A percentile compares a stretch with the other conserved stretches of the same genome.
Evolutionary conservation across 495 filamentous ascomycete species (phyloP).

Genomic region (Trichoderma gamsii): DNA sequence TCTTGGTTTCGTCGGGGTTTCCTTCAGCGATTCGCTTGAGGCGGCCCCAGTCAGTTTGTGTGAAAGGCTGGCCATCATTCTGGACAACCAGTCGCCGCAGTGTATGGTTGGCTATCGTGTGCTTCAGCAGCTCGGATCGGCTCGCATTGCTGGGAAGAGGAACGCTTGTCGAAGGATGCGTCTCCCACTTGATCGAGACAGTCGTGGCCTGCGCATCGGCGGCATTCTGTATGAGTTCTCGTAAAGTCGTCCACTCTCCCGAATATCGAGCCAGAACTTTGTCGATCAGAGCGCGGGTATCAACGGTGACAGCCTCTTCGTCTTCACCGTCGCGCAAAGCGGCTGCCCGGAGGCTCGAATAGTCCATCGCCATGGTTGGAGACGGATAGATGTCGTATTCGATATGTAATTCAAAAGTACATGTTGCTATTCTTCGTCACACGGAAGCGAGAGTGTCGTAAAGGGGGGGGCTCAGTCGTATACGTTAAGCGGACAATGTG

Average conservation of each 20-base stretch:
- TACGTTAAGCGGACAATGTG: background rate
- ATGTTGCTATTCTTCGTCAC: background rate
- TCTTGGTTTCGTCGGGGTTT: slow-evolving; percentile 97
- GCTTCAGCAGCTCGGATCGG: slow-evolving; percentile 66
- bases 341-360: slow-evolving; percentile 73
- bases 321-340: slow-evolving; percentile 80
- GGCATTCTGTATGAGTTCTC: slow-evolving; percentile 96
- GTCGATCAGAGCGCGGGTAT: slow-evolving; percentile 92
- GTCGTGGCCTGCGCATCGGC: slow-evolving; percentile 88
- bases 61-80: slow-evolving; percentile 84
- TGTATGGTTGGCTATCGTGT: slow-evolving; percentile 76
- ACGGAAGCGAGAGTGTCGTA: background rate
- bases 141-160: slow-evolving; percentile 64
- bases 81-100: slow-evolving; percentile 75
- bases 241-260: slow-evolving; percentile 79
- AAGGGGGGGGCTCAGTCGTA: background rate
- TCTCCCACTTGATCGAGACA: slow-evolving; percentile 87
- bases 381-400: background rate
- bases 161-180: slow-evolving; percentile 67
- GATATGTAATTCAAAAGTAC: background rate
- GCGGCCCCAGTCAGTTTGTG: slow-evolving; percentile 81
- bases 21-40: slow-evolving; percentile 96
- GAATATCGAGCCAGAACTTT: slow-evolving; percentile 95
- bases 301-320: slow-evolving; percentile 97
- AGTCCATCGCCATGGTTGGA: slow-evolving; percentile 50